Conservation (phyloP, 176 grass and related monocot species). For the Bonia amplexicaulis region DNA sequence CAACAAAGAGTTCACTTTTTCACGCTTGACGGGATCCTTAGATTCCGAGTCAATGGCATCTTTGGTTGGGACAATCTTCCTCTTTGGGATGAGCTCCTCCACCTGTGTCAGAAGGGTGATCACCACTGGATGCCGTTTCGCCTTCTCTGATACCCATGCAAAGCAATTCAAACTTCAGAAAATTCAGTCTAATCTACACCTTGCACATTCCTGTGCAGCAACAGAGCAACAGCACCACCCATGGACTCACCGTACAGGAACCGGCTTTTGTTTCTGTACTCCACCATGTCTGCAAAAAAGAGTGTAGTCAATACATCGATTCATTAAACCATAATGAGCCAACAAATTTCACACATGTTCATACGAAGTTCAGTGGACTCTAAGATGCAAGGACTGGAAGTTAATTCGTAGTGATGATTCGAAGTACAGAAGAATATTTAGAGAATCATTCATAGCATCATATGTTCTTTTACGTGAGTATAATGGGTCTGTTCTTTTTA, state of each 20-base stretch:
- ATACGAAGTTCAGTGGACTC: neutral
- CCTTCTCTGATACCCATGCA: conserved; percentile 71
- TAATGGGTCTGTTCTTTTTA: too few species aligned
- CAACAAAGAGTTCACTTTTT: neutral
- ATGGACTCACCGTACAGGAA: conserved; percentile 95
- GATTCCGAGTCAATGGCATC: conserved; percentile 85
- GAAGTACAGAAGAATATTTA: neutral
- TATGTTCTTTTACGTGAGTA: neutral
- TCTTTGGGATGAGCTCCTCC: conserved; percentile 89
- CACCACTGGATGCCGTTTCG: conserved; percentile 73
- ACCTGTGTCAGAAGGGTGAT: conserved; percentile 64
- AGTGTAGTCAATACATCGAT: neutral
- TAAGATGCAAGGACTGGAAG: neutral
- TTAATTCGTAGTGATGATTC: neutral
- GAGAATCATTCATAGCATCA: neutral
- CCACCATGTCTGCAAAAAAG: conserved; percentile 36
- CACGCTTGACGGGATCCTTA: conserved; percentile 80
- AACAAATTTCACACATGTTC: neutral
- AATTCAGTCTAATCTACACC: conserved; percentile 28
- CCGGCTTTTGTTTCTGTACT: conserved; percentile 60
- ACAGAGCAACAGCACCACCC: conserved; percentile 68
- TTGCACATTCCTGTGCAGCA: conserved; percentile 96
- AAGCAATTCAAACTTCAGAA: neutral
- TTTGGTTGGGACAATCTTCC: conserved; percentile 91
- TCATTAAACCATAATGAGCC: neutral